phyloP scores from a whole-genome alignment of 1,284 basidiomycete genomes.

The Ceratobasidium sp. region DNA sequence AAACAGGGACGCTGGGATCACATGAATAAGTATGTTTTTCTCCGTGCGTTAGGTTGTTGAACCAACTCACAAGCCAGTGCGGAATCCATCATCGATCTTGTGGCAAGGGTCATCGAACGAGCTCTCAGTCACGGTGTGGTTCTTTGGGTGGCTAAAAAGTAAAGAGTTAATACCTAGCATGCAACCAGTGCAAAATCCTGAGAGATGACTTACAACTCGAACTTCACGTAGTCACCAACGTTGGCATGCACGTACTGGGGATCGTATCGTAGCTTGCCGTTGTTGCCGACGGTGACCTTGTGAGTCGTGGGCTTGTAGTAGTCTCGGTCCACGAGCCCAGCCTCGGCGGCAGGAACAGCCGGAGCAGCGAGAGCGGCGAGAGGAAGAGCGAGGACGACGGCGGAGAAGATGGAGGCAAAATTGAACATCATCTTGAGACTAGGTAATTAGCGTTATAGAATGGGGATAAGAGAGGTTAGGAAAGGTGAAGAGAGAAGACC shows the following conservation, averaged over 20 bases:
- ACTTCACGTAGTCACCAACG: slow-evolving; percentile 34
- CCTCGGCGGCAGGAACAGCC: neutral
- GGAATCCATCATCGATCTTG: slow-evolving; percentile 2
- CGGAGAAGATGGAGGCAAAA: slow-evolving; percentile 23
- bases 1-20: slow-evolving; percentile 12
- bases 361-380: slow-evolving; percentile 17
- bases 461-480: no score
- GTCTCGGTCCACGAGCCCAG: slow-evolving; percentile 3
- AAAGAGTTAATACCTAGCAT: neutral
- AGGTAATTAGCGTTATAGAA: no score
- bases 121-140: slow-evolving; percentile 44
- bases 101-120: slow-evolving; percentile 26
- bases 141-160: slow-evolving; percentile 31
- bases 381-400: slow-evolving; percentile 27
- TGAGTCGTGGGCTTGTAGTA: neutral
- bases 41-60: neutral
- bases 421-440: slow-evolving; percentile 31
- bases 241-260: slow-evolving; percentile 37
- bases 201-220: slow-evolving; percentile 31
- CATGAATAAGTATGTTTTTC: neutral
- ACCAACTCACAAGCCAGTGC: slow-evolving; percentile 32
- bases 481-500: neutral
- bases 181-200: neutral
- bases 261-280: slow-evolving; percentile 16
- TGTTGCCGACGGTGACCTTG: slow-evolving; percentile 2